Evolutionary conservation across 2,329 filamentous ascomycete genomes (phyloP).

Genomic region (Trichoderma citrinoviride): DNA sequence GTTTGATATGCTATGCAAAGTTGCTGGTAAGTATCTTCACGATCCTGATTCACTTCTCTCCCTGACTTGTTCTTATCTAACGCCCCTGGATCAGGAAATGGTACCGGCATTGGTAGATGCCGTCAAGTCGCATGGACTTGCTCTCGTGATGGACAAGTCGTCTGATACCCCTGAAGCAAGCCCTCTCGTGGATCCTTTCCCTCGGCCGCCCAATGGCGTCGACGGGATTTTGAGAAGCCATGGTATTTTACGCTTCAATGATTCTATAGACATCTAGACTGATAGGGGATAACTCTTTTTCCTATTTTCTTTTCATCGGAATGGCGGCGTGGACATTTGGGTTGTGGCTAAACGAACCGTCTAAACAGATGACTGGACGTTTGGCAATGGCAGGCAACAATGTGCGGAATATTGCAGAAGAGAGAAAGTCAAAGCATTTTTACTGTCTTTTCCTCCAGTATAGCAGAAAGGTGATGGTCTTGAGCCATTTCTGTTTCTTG

Average conservation of each 20-base stretch:
- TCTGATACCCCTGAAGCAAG: constrained; percentile 48
- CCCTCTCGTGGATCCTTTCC: constrained; percentile 49
- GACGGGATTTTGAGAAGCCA: constrained; percentile 84
- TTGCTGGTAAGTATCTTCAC: constrained; percentile 63
- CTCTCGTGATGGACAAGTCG: constrained; percentile 85
- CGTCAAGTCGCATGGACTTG: constrained; percentile 90
- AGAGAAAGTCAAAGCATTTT: neutral
- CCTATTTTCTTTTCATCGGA: neutral
- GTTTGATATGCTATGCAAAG: constrained; percentile 82
- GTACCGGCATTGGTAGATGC: constrained; percentile 89
- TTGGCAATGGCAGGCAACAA: neutral
- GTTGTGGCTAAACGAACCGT: neutral
- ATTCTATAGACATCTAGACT: constrained; percentile 70
- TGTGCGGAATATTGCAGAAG: neutral
- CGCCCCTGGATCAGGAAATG: constrained; percentile 64
- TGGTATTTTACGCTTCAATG: constrained; percentile 88
- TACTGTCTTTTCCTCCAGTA: neutral
- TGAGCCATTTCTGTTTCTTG: neutral
- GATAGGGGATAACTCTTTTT: neutral
- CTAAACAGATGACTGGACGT: neutral
- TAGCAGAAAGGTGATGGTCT: neutral
- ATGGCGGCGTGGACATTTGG: neutral
- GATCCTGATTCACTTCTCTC: no score
- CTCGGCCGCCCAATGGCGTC: constrained; percentile 71
- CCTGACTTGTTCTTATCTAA: neutral